Evolutionary conservation across 2,329 filamentous ascomycete species (phyloP).

Genomic region (Leptographium radiaticola): DNA sequence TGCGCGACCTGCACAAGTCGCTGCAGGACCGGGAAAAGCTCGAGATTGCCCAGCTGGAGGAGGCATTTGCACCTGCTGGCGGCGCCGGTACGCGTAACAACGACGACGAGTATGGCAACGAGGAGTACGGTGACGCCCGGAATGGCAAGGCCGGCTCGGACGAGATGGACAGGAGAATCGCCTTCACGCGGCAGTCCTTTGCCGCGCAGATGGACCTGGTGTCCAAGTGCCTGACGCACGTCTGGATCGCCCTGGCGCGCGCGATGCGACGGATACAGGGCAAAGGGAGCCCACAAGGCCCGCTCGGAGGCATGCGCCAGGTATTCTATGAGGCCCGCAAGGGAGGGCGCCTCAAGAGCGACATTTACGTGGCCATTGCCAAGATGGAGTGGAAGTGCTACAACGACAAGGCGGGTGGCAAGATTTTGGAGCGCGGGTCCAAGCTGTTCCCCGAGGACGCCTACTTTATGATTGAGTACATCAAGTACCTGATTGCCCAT

Average conservation of each 20-base stretch:
- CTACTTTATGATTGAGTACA: conserved; percentile 83
- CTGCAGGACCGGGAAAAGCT: conserved; percentile 49
- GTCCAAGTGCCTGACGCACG: conserved; percentile 75
- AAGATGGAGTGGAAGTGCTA: conserved; percentile 93
- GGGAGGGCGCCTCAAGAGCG: conserved; percentile 77
- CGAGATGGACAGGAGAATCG: conserved; percentile 44
- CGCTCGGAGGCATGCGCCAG: conserved; percentile 59
- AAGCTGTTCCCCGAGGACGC: conserved; percentile 92
- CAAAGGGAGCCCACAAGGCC: conserved; percentile 49
- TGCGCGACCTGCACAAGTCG: conserved; percentile 78
- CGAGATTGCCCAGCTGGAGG: conserved; percentile 44
- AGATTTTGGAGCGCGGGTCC: conserved; percentile 90
- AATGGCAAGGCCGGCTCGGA: conserved; percentile 27
- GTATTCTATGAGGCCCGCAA: conserved; percentile 83
- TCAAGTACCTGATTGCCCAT: conserved; percentile 85
- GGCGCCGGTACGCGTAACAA: conserved; percentile 14
- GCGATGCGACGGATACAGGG: conserved; percentile 92
- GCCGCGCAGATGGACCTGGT: conserved; percentile 61
- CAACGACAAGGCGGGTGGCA: conserved; percentile 80
- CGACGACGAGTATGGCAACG: conserved; percentile 18
- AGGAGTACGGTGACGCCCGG: conserved; percentile 26
- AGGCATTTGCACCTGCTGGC: conserved; percentile 23
- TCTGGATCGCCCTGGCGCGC: conserved; percentile 90
- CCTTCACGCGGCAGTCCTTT: conserved; percentile 52
- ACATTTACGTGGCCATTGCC: conserved; percentile 88